These are phyloP conservation scores for Talaromyces proteolyticus DNA, from an alignment of 495 filamentous ascomycete genomes.

Conservation along the genomic window DNA sequence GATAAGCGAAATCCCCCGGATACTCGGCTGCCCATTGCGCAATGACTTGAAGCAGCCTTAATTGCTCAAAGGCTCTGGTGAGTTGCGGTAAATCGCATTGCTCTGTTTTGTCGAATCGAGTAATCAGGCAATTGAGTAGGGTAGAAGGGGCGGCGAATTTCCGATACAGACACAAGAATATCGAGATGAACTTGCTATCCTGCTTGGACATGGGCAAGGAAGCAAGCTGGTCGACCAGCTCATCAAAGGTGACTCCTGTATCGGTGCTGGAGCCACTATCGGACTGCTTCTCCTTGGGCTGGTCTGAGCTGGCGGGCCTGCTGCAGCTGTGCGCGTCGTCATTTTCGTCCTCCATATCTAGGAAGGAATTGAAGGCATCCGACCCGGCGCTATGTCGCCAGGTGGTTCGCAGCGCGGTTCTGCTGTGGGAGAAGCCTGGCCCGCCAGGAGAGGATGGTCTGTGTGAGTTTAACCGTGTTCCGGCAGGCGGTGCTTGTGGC, in stretches of 20 bases:
- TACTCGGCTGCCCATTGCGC: conserved; percentile 87
- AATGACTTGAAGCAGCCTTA: conserved; percentile 75
- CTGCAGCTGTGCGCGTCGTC: conserved; percentile 25
- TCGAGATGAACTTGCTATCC: conserved; percentile 76
- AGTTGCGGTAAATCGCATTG: conserved; percentile 56
- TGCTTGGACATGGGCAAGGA: conserved; percentile 74
- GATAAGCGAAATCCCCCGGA: conserved; percentile 85
- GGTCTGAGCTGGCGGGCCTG: conserved; percentile 23
- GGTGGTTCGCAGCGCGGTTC: conserved; percentile 24
- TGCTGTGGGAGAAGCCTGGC: conserved; percentile 1
- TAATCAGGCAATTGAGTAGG: conserved; percentile 67
- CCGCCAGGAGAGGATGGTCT: conserved; percentile 24
- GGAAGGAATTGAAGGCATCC: conserved; percentile 38
- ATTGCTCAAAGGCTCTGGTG: conserved; percentile 68
- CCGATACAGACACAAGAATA: conserved; percentile 91
- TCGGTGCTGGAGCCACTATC: conserved; percentile 35
- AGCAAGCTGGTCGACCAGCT: conserved; percentile 82
- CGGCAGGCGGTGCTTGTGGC: conserved; percentile 37
- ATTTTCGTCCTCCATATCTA: conserved; percentile 41
- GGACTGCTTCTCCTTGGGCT: conserved; percentile 27
- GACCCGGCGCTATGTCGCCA: conserved; percentile 38
- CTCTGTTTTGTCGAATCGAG: conserved; percentile 64
- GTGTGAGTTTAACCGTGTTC: conserved; percentile 26
- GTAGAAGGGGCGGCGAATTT: conserved; percentile 81
- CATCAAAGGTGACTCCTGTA: conserved; percentile 79